phyloP scores from a whole-genome alignment of 2,329 filamentous ascomycete species.

The Neoascochyta sp. region DNA sequence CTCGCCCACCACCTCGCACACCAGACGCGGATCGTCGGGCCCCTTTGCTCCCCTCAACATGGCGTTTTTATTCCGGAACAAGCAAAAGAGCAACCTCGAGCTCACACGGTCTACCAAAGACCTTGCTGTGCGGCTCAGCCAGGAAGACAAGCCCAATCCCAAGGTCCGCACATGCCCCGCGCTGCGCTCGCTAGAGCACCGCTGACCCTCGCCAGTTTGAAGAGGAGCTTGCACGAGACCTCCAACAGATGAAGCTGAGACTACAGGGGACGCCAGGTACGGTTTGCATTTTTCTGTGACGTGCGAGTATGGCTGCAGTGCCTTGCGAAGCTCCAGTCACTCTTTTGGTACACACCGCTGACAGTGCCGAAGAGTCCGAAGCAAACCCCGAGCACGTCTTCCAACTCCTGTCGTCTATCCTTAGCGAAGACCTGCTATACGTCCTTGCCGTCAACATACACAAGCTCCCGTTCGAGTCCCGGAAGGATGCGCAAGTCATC shows the following conservation, averaged over 20 bases:
- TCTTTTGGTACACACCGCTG: constrained; percentile 2
- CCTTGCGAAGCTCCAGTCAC: constrained; percentile 2
- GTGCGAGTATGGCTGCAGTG: no score
- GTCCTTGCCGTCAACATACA: constrained; percentile 78
- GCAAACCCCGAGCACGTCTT: constrained; percentile 83
- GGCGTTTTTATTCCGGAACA: constrained; percentile 67
- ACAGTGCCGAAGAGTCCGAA: constrained; percentile 67
- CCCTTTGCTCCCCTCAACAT: constrained; percentile 49
- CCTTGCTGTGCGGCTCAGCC: constrained; percentile 54
- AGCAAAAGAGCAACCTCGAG: constrained; percentile 60
- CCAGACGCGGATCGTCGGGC: no score
- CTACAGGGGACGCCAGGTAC: constrained; percentile 90
- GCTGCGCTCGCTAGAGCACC: constrained; percentile 2
- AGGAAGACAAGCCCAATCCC: constrained; percentile 54
- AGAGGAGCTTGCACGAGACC: constrained; percentile 81
- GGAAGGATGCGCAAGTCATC: constrained; percentile 93
- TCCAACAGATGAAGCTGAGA: constrained; percentile 86
- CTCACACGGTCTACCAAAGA: constrained; percentile 62
- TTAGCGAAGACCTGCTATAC: constrained; percentile 85
- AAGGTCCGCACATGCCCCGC: constrained; percentile 47
- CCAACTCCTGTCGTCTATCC: constrained; percentile 76
- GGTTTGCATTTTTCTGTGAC: constrained; percentile 3
- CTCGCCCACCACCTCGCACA: no score
- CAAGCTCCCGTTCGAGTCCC: constrained; percentile 87
- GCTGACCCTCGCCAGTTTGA: constrained; percentile 56